A percentile compares a stretch with the other conserved stretches of the same genome.
Evolutionary conservation across 352 stramenopile genomes (phyloP).

Genomic region (Phytopythium ostracodes): DNA sequence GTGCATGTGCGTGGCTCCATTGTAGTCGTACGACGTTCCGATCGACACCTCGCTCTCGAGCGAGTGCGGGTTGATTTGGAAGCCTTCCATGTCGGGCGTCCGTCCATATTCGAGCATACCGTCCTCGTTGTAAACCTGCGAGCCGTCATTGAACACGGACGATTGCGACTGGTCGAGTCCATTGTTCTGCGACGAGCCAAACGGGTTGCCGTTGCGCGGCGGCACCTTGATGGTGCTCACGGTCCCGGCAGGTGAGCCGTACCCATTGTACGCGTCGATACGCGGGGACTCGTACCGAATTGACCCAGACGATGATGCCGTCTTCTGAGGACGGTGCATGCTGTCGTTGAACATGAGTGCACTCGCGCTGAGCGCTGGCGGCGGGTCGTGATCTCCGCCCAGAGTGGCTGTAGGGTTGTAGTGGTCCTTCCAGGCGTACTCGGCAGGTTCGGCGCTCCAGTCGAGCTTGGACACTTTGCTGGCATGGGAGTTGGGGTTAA

Average conservation of each 20-base stretch:
- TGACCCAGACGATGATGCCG: slow-evolving; percentile 57
- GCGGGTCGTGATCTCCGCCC: slow-evolving; percentile 33
- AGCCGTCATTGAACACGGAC: slow-evolving; percentile 31
- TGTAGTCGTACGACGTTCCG: slow-evolving; percentile 47
- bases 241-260: slow-evolving; percentile 19
- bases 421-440: slow-evolving; percentile 42
- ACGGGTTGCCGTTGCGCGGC: slow-evolving; percentile 23
- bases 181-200: slow-evolving; percentile 7
- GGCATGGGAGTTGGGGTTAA: slow-evolving; percentile 42
- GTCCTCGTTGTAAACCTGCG: slow-evolving; percentile 30
- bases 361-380: slow-evolving; percentile 51
- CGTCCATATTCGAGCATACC: slow-evolving; percentile 36
- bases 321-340: slow-evolving; percentile 51
- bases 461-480: slow-evolving; percentile 54
- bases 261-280: slow-evolving; percentile 29
- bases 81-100: slow-evolving; percentile 38
- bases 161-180: slow-evolving; percentile 24
- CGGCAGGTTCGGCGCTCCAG: slow-evolving; percentile 52
- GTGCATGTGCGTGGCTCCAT: slow-evolving; percentile 20
- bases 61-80: slow-evolving; percentile 33
- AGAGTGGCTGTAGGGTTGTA: slow-evolving; percentile 21
- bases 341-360: slow-evolving; percentile 63
- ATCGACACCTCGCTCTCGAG: slow-evolving; percentile 58
- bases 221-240: slow-evolving; percentile 13
- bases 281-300: slow-evolving; percentile 18